Evolutionary conservation across 2,329 filamentous ascomycete species (phyloP).

Genomic region (Pseudogymnoascus sp.): DNA sequence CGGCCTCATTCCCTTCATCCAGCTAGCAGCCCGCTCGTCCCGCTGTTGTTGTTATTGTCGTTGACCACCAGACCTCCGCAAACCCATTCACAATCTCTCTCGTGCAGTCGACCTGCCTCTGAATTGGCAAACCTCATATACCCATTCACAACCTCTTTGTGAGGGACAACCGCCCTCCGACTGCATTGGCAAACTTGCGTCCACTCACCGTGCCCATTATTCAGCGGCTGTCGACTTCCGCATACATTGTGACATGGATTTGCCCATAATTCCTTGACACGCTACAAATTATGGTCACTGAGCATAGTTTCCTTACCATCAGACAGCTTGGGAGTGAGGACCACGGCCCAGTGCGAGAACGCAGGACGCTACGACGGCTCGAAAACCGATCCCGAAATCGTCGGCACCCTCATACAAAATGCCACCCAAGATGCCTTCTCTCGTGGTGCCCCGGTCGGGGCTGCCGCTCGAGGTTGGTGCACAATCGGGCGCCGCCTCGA

Average conservation of each 20-base stretch:
- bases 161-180: background rate
- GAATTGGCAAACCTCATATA: background rate
- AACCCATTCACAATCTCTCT: slow-evolving; percentile 1
- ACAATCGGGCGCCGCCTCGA: slow-evolving; percentile 31
- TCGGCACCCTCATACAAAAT: background rate
- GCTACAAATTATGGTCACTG: slow-evolving; percentile 7
- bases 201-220: background rate
- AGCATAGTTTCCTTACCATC: slow-evolving; percentile 4
- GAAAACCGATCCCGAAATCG: slow-evolving; percentile 1
- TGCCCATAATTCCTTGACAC: background rate
- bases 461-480: slow-evolving; percentile 44
- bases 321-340: slow-evolving; percentile 6
- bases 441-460: slow-evolving; percentile 51
- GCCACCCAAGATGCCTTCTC: slow-evolving; percentile 40
- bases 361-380: slow-evolving; percentile 3
- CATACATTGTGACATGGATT: background rate
- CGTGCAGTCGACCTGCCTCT: background rate
- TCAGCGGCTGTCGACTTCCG: background rate
- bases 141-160: background rate
- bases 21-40: background rate
- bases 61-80: background rate
- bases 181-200: background rate
- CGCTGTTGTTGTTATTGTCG: background rate
- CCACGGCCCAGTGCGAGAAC: slow-evolving; percentile 1
- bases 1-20: background rate